A percentile compares a stretch with the other conserved stretches of the same genome.
phyloP scores from a whole-genome alignment of 345 rosid genomes.

The Raphanus sativus region DNA sequence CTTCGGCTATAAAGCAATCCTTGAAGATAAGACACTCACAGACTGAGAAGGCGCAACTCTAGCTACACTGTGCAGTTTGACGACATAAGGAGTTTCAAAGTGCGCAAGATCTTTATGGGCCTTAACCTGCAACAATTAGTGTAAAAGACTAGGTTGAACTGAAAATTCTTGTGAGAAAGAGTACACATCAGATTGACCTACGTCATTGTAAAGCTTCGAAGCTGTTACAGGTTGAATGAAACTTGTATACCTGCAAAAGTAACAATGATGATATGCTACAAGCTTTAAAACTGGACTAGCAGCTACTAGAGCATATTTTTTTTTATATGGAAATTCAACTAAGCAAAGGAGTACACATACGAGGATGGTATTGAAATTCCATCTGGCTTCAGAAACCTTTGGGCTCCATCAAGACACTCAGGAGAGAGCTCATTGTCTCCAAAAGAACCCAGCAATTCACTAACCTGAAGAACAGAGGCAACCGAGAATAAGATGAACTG shows the following conservation, averaged over 20 bases:
- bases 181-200: constrained; percentile 36
- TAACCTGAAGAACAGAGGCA: constrained; percentile 57
- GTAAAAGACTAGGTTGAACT: constrained; percentile 11
- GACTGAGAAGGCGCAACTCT: constrained; percentile 79
- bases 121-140: constrained; percentile 62
- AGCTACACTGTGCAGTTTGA: constrained; percentile 84
- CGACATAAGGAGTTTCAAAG: constrained; percentile 98
- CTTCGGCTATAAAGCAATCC: neutral
- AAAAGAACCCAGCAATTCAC: constrained; percentile 93
- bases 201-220: constrained; percentile 86
- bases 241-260: constrained; percentile 79
- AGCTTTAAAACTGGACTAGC: neutral
- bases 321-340: constrained; percentile 3
- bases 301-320: neutral
- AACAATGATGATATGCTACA: neutral
- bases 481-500: constrained; percentile 29
- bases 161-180: constrained; percentile 10
- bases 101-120: constrained; percentile 82
- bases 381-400: constrained; percentile 82
- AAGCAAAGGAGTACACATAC: constrained; percentile 50
- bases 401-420: constrained; percentile 99
- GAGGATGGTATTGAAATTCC: constrained; percentile 97
- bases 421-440: constrained; percentile 99
- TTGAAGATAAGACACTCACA: constrained; percentile 49
- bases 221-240: constrained; percentile 93